Evolutionary conservation across 371 early-diverging fungal genomes (phyloP).

Genomic region (Mucor irregularis): DNA sequence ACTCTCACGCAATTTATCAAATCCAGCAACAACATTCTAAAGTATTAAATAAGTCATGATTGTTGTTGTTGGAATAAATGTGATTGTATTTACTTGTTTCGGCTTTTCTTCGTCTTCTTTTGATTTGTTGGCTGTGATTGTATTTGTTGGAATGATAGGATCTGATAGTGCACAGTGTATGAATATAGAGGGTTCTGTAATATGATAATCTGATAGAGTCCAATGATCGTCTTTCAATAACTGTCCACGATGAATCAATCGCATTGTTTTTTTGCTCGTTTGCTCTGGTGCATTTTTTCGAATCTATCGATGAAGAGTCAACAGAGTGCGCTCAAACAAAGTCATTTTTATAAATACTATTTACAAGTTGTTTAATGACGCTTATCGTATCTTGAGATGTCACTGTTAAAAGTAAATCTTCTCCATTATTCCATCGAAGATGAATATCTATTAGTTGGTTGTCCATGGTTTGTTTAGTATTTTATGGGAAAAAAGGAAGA

Average conservation of each 20-base stretch:
- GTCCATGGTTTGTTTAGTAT: background rate
- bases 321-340: too few species aligned
- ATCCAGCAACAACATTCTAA: slow-evolving; percentile 18
- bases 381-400: slow-evolving; percentile 1
- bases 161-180: slow-evolving; percentile 26
- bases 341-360: background rate
- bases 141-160: slow-evolving; percentile 6
- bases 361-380: slow-evolving; percentile 14
- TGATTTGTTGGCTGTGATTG: background rate
- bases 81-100: too few species aligned
- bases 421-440: slow-evolving; percentile 12
- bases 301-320: slow-evolving; percentile 7
- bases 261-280: slow-evolving; percentile 14
- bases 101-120: too few species aligned
- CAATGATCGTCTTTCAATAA: slow-evolving; percentile 9
- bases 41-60: too few species aligned
- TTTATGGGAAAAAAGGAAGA: background rate
- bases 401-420: slow-evolving; percentile 1
- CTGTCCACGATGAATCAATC: slow-evolving; percentile 21
- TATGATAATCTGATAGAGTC: slow-evolving; percentile 12
- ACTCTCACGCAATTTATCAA: slow-evolving; percentile 23
- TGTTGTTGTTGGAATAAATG: background rate
- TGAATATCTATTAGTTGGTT: slow-evolving; percentile 7
- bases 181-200: background rate
- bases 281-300: slow-evolving; percentile 9